Evolutionary conservation across 768 basidiomycete species (phyloP).

Genomic region (Chalciporus chontae): DNA sequence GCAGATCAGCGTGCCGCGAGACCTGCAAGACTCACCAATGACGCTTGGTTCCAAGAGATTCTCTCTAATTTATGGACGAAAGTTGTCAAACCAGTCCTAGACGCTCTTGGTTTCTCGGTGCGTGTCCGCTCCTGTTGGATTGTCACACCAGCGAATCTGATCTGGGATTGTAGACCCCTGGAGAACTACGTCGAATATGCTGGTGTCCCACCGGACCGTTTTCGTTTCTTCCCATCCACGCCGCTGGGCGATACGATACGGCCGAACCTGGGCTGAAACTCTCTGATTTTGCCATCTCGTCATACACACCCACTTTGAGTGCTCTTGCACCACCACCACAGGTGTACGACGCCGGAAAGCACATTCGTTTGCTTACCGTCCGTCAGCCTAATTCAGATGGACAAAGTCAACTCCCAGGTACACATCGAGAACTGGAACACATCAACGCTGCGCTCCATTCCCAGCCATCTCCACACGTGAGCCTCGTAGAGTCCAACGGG

Average conservation of each 20-base stretch:
- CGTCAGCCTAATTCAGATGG: conserved; percentile 9
- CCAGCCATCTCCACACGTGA: background rate
- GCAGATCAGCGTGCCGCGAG: too few relatives aligned
- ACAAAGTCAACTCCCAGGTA: background rate
- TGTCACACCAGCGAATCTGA: too few relatives aligned
- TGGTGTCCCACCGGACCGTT: background rate
- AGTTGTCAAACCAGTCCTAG: too few relatives aligned
- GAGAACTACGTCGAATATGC: background rate
- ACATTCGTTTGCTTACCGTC: conserved; percentile 3
- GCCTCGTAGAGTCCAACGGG: background rate
- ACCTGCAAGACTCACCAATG: background rate
- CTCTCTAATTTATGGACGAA: too few relatives aligned
- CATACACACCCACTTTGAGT: conserved; percentile 27
- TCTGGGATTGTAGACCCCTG: background rate
- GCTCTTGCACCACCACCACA: conserved; percentile 6
- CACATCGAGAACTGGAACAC: conserved; percentile 23
- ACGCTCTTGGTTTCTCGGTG: background rate
- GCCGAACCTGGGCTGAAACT: background rate
- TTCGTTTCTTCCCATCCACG: background rate
- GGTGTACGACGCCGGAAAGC: background rate
- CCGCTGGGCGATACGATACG: background rate
- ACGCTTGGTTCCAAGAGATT: background rate
- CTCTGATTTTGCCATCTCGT: background rate
- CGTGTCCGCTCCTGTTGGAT: too few relatives aligned
- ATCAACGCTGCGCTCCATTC: background rate